These are phyloP conservation scores for Calcarisporium arbuscula DNA, from an alignment of 2,329 filamentous ascomycete species.

Conservation along the genomic window DNA sequence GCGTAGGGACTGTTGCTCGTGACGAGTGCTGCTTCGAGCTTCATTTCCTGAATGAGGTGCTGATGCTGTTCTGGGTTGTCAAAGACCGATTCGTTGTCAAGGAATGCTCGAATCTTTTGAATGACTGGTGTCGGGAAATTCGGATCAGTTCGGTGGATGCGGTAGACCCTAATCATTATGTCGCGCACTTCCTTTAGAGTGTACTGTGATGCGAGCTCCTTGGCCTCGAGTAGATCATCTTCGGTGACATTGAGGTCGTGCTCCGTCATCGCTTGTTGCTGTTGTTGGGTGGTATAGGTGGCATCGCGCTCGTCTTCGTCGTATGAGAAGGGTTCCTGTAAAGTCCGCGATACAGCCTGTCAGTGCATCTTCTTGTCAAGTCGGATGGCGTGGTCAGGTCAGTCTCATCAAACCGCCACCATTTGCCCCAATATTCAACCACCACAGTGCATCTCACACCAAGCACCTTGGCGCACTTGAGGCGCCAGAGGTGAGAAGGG, in stretches of 20 bases:
- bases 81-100: slow-evolving; percentile 38
- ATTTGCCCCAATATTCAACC: too few species aligned
- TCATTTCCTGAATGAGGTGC: slow-evolving; percentile 46
- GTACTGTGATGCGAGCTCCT: slow-evolving; percentile 35
- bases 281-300: slow-evolving; percentile 20
- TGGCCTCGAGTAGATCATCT: slow-evolving; percentile 38
- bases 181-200: slow-evolving; percentile 36
- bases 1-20: slow-evolving; percentile 52
- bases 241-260: slow-evolving; percentile 39
- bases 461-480: too few species aligned
- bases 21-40: slow-evolving; percentile 47
- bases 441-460: too few species aligned
- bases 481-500: too few species aligned
- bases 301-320: slow-evolving; percentile 30
- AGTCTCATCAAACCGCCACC: too few species aligned
- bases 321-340: slow-evolving; percentile 29
- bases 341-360: too few species aligned
- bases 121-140: slow-evolving; percentile 35
- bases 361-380: too few species aligned
- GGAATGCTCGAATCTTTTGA: slow-evolving; percentile 33
- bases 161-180: slow-evolving; percentile 34
- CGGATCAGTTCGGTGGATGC: slow-evolving; percentile 35
- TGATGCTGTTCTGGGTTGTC: slow-evolving; percentile 39
- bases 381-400: too few species aligned
- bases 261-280: slow-evolving; percentile 18